Percentiles rank a stretch among this genome's conserved stretches.
These are phyloP conservation scores for Pseudogymnoascus sp. DNA, from an alignment of 2,329 filamentous ascomycete genomes.

Conservation along the genomic window DNA sequence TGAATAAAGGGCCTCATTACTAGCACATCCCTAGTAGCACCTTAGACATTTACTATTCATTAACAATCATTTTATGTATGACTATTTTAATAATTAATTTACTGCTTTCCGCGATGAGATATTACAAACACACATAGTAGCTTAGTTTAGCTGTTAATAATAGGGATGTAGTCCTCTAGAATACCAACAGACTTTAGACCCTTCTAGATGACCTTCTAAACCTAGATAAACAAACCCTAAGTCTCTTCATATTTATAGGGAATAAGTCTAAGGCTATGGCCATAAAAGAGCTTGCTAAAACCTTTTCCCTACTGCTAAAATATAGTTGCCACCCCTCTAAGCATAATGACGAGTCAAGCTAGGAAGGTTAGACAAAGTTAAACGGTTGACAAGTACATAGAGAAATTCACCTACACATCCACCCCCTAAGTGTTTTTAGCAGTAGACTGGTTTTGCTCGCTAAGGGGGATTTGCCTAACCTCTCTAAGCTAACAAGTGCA, in stretches of 20 bases:
- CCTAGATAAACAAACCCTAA: constrained; percentile 13
- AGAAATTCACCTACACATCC: constrained; percentile 16
- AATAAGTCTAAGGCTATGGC: constrained; percentile 17
- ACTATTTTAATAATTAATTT: not conserved
- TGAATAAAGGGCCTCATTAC: not conserved
- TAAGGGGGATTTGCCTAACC: constrained; percentile 13
- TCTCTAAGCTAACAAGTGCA: constrained; percentile 10
- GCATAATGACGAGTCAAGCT: constrained; percentile 10
- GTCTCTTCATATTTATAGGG: constrained; percentile 17
- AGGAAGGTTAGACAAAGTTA: constrained; percentile 9
- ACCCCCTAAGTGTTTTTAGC: constrained; percentile 13
- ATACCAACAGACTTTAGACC: constrained; percentile 15
- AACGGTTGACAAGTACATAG: constrained; percentile 12
- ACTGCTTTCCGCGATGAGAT: constrained; percentile 11
- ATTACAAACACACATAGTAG: constrained; percentile 18
- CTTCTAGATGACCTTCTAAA: constrained; percentile 15
- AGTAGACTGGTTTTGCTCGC: constrained; percentile 13
- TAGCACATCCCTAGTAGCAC: not conserved
- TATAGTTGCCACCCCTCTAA: constrained; percentile 12
- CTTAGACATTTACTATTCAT: not conserved
- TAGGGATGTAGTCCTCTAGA: constrained; percentile 14
- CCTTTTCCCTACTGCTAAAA: constrained; percentile 14
- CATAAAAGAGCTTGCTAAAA: constrained; percentile 17
- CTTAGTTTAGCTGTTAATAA: constrained; percentile 13
- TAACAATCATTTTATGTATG: not conserved